Evolutionary conservation across 176 grass and related monocot genomes (phyloP), one percentile per base, ranked within the genome.

Genomic region (Juncus effusus): DNA sequence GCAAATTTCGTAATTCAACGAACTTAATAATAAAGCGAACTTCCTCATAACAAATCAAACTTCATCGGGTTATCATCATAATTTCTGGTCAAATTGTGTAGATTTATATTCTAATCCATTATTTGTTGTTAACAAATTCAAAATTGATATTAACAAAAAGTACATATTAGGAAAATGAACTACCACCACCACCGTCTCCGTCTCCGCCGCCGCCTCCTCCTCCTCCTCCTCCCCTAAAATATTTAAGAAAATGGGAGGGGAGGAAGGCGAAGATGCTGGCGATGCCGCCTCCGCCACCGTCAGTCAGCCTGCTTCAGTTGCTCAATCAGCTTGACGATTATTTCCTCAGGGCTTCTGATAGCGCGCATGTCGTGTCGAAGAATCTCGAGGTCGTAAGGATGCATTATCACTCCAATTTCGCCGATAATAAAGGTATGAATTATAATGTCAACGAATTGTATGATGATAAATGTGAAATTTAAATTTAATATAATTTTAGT

Each of bases 371-470:
- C 4, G 94, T 99, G 51, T 86, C 85, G 39, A 99, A 93, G 80
- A 67, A 86, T 78, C 86, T 99, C 7, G 94, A 99, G 83, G 86
- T 85, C 2, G 82, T 89, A 4, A 49, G 85, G 70, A 81, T 99
- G 89, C 88, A 99, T 57, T 99, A 93, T 61, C 94, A 99, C 76
- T 99, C 94, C 15, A 93, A 99, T 53, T 99, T 99, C 62, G 78
- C 89, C 11, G 83, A 89, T 51, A 90, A 54, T 3, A 53, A 83
- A 87, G 94, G 94, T 85, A 89, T 69, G 10, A 7, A 28, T 28
- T 28, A 28, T 28, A 28, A 28, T 28, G 19, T 28, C 1, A 28
- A 28, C 19, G 4, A 56, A 56, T 56, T 13, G 13, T 56, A 11
- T 56, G 10, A 11, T 56, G 52, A 10, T 13, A 10, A 56, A 11